Conservation (phyloP, 495 filamentous ascomycete genomes). For the Neurospora discreta region DNA sequence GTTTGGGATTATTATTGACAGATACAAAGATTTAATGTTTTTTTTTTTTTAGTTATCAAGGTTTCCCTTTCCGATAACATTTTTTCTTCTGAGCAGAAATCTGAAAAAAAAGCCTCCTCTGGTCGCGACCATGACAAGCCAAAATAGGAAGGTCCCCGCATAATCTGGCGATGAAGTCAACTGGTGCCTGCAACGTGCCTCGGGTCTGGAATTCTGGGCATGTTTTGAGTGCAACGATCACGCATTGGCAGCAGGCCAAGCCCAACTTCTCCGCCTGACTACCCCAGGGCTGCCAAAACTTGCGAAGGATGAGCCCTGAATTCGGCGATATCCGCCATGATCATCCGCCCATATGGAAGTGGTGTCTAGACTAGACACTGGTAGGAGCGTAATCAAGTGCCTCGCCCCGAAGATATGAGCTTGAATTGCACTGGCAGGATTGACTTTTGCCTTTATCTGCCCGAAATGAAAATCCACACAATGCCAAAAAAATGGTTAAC, state of each 20-base stretch:
- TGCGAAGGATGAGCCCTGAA: neutral
- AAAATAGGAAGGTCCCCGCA: slow-evolving; percentile 9
- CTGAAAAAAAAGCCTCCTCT: neutral
- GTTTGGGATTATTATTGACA: neutral
- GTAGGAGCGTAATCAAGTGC: neutral
- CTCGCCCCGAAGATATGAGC: neutral
- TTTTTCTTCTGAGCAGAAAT: neutral
- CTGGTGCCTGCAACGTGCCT: neutral
- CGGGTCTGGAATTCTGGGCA: neutral
- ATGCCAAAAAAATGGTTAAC: neutral
- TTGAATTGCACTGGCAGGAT: neutral
- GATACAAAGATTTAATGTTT: neutral
- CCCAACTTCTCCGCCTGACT: neutral
- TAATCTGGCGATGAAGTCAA: neutral
- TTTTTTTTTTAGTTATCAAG: neutral
- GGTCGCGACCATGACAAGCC: neutral
- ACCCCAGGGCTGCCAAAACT: too few relatives aligned
- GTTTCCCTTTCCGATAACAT: neutral
- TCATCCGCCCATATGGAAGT: neutral
- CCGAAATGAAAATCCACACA: neutral
- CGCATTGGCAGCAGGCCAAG: neutral
- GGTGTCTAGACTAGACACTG: neutral
- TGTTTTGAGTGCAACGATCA: neutral
- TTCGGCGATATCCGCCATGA: neutral
- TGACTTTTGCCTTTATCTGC: neutral